Percentiles rank a stretch among this genome's conserved stretches.
Evolutionary conservation across 306 rosid species (phyloP).

Genomic region (Elaeagnus macrophylla): DNA sequence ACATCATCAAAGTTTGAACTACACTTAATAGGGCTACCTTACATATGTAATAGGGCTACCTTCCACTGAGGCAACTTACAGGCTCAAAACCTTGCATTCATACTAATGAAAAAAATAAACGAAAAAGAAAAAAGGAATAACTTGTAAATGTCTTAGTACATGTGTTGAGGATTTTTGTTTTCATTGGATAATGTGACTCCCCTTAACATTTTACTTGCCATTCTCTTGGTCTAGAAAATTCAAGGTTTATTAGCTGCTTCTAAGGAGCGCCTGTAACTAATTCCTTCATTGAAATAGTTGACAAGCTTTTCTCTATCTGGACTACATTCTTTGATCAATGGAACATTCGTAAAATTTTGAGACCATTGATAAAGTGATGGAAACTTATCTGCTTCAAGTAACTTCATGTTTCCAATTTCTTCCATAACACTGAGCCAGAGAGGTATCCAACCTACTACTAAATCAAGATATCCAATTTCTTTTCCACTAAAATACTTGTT

Average conservation of each 20-base stretch:
- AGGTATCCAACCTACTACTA: slow-evolving; percentile 34
- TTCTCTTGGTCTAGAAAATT: not conserved
- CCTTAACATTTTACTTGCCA: too few species aligned
- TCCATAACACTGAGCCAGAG: slow-evolving; percentile 43
- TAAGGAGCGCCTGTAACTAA: slow-evolving; percentile 31
- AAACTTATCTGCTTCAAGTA: slow-evolving; percentile 33
- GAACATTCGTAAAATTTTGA: slow-evolving; percentile 33
- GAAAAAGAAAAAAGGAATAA: too few species aligned
- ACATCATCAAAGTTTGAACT: too few species aligned
- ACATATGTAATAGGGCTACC: too few species aligned
- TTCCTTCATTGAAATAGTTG: slow-evolving; percentile 6
- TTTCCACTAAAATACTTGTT: slow-evolving; percentile 48
- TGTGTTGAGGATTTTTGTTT: too few species aligned
- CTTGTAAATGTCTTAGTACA: too few species aligned
- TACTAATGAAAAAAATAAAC: too few species aligned
- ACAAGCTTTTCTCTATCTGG: slow-evolving; percentile 16
- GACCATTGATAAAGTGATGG: slow-evolving; percentile 50
- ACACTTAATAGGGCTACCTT: too few species aligned
- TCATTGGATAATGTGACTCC: too few species aligned
- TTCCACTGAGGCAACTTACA: too few species aligned
- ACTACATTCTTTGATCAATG: slow-evolving; percentile 40
- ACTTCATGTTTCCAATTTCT: slow-evolving; percentile 37
- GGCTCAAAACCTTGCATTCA: too few species aligned
- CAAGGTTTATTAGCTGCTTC: slow-evolving; percentile 19
- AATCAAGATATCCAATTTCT: slow-evolving; percentile 33